Evolutionary conservation across 768 basidiomycete species (phyloP), one percentile per base, ranked within the genome.

Genomic region (Pholiota molesta): DNA sequence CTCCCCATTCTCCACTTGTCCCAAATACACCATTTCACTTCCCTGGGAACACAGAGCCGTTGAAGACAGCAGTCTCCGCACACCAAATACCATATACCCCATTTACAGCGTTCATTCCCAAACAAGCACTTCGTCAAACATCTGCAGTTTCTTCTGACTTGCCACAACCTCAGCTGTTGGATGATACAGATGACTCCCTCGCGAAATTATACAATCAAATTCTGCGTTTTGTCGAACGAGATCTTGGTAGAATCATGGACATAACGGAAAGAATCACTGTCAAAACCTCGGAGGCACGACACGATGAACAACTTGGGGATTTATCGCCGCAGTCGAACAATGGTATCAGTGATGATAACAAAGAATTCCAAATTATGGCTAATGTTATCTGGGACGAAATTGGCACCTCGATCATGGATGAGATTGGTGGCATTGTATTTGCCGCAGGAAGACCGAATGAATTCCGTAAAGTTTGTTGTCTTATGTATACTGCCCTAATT

Each of bases 401-500:
- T 19, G 91, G 88, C 1, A 78, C 81, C 44, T 84, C 92, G 0
- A 85, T 99, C 52, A 89, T 92, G 81, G 87, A 90, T 62, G 94
- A 97, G 70, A 77, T 99, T 45, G 96, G 97, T 0, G 76, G 75
- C 21, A 75, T 87, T 8, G 85, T 99, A 1, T 99, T 99, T 73
- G 88, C 96, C n/a, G 91, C 90, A 2, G 97, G 97, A 14, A 84
- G 90, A 58, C 95, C 97, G 11, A 87, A 90, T 55, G 93, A 96
- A 58, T 94, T 99, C 73, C 86, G 93, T 56, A 90, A 88, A 80
- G 96, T 95, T 61, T 57, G 83, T 69, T 35, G 16, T n/a, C 26
- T 13, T 28, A 19, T n/a, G 26, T 19, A 39, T 39, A 9, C 28
- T 28, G 8, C 51, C 49, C 42, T 9, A 23, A 37, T 9, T 31